These are phyloP conservation scores for Ceratobasidium papillatum DNA, from an alignment of 1,284 basidiomycete species.

Conservation along the genomic window DNA sequence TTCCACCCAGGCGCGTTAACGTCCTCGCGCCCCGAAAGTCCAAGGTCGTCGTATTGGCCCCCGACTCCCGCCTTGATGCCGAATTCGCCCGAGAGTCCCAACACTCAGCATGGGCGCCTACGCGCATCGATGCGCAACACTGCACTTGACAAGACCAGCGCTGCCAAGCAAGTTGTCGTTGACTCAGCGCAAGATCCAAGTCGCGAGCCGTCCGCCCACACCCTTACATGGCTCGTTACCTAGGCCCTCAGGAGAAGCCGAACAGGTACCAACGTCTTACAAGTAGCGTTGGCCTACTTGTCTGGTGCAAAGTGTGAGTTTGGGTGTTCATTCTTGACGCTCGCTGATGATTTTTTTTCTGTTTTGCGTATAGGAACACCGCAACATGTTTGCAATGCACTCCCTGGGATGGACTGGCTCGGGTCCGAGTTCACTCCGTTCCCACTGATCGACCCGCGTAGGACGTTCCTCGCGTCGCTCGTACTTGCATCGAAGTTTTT, in stretches of 20 bases:
- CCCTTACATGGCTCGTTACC: slow-evolving; percentile 39
- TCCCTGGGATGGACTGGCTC: slow-evolving; percentile 18
- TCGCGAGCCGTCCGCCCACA: slow-evolving; percentile 12
- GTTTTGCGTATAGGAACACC: background rate
- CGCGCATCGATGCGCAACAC: slow-evolving; percentile 28
- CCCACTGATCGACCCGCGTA: slow-evolving; percentile 84
- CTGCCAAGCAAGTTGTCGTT: background rate
- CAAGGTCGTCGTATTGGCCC: slow-evolving; percentile 10
- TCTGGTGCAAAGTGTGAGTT: slow-evolving; percentile 25
- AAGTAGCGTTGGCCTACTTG: slow-evolving; percentile 45
- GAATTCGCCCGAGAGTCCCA: slow-evolving; percentile 16
- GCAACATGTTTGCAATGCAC: background rate
- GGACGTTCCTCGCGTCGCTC: slow-evolving; percentile 87
- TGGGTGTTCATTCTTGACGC: background rate
- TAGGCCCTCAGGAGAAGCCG: slow-evolving; percentile 43
- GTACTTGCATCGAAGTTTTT: slow-evolving; percentile 92
- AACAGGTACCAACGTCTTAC: slow-evolving; percentile 42
- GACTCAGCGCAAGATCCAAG: background rate
- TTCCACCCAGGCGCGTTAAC: slow-evolving; percentile 64
- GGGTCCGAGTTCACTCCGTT: slow-evolving; percentile 23
- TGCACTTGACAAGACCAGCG: background rate
- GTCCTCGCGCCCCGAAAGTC: background rate
- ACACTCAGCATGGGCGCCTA: slow-evolving; percentile 4
- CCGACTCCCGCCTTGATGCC: slow-evolving; percentile 20
- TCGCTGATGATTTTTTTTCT: background rate